Percentiles rank a stretch among this genome's conserved stretches.
These are phyloP conservation scores for Aspergillus sp. DNA, from an alignment of 2,329 filamentous ascomycete species.

Conservation along the genomic window DNA sequence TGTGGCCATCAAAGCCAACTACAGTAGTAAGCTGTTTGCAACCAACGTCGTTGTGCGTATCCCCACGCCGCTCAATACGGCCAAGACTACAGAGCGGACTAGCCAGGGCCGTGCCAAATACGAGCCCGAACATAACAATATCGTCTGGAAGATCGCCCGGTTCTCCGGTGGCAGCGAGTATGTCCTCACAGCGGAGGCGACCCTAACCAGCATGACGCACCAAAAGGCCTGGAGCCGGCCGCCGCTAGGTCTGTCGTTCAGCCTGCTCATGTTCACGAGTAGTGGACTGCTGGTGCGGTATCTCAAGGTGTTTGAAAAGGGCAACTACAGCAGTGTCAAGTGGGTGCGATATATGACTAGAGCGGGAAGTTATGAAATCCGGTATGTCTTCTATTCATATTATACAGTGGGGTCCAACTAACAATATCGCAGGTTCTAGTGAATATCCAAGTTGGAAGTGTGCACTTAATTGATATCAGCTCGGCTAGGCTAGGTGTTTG, in stretches of 20 bases:
- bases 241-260: conserved; percentile 87
- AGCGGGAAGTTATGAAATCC: conserved; percentile 94
- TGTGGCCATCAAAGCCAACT: conserved; percentile 95
- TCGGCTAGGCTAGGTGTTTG: too few relatives aligned
- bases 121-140: conserved; percentile 95
- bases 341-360: conserved; percentile 99
- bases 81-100: conserved; percentile 85
- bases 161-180: conserved; percentile 98
- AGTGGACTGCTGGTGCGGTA: conserved; percentile 89
- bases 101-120: conserved; percentile 98
- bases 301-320: conserved; percentile 98
- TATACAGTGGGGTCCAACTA: too few relatives aligned
- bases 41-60: conserved; percentile 94
- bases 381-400: conserved; percentile 45
- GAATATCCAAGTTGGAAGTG: too few relatives aligned
- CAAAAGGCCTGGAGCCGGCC: conserved; percentile 96
- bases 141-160: conserved; percentile 98
- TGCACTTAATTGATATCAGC: too few relatives aligned
- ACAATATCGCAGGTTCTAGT: too few relatives aligned
- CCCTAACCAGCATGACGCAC: conserved; percentile 93
- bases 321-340: conserved; percentile 96
- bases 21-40: conserved; percentile 90
- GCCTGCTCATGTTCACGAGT: conserved; percentile 95
- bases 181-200: conserved; percentile 88
- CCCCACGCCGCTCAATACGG: conserved; percentile 93